Percentiles rank a stretch among this genome's conserved stretches.
These are phyloP conservation scores for Daldinia sp. DNA, from an alignment of 2,329 filamentous ascomycete genomes.

Conservation along the genomic window DNA sequence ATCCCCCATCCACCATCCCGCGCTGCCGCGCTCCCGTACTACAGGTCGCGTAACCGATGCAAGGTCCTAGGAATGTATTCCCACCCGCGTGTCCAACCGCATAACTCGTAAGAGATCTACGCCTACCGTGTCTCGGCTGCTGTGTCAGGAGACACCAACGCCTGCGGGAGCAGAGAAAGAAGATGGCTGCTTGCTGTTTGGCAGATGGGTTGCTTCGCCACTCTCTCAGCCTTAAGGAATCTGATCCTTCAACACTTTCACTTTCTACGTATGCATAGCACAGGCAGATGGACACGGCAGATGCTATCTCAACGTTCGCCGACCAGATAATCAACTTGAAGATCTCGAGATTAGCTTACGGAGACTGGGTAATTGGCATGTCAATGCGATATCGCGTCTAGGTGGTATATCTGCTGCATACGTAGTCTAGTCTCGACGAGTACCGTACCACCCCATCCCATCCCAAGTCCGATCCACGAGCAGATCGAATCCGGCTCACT, in stretches of 20 bases:
- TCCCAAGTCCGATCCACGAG: constrained; percentile 1
- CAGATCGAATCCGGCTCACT: constrained; percentile 4
- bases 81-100: not conserved
- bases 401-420: not conserved
- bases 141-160: constrained; percentile 9
- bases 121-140: constrained; percentile 11
- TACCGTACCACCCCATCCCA: not conserved
- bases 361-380: not conserved
- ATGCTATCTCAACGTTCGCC: not conserved
- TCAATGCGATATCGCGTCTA: not conserved
- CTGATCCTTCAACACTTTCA: constrained; percentile 10
- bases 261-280: not conserved
- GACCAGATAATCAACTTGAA: not conserved
- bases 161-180: not conserved
- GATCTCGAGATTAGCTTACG: not conserved
- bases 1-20: not conserved
- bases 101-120: constrained; percentile 7
- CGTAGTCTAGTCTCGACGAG: not conserved
- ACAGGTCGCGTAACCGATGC: too few species aligned
- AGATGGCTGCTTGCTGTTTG: not conserved
- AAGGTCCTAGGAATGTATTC: not conserved
- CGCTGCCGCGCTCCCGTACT: not conserved
- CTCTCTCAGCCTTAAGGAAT: constrained; percentile 8
- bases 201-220: constrained; percentile 16
- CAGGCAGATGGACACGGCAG: not conserved